Evolutionary conservation across 768 basidiomycete species (phyloP).

Genomic region (Termitomyces sp.): DNA sequence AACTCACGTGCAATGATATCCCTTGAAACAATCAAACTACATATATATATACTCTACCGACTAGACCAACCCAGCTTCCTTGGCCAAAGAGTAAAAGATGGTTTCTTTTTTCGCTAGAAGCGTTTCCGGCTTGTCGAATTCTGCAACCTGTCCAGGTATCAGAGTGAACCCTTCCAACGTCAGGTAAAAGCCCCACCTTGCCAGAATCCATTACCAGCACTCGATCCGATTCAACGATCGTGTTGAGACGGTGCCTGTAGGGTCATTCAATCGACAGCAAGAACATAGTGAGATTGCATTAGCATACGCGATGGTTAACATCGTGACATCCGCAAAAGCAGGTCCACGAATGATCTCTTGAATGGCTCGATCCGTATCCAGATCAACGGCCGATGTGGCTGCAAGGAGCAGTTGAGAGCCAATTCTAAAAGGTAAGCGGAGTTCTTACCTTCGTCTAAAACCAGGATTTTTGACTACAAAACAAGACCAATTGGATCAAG

Average conservation of each 20-base stretch:
- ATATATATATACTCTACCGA: background rate
- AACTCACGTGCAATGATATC: background rate
- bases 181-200: conserved; percentile 31
- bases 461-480: conserved; percentile 71
- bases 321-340: conserved; percentile 72
- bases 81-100: conserved; percentile 57
- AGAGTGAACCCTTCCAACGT: background rate
- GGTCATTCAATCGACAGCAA: background rate
- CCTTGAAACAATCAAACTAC: background rate
- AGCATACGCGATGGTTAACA: conserved; percentile 80
- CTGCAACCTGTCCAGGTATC: conserved; percentile 44
- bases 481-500: background rate
- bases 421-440: background rate
- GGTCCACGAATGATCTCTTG: conserved; percentile 83
- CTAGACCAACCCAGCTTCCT: conserved; percentile 50
- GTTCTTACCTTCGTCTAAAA: conserved; percentile 82
- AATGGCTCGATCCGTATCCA: conserved; percentile 85
- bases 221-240: conserved; percentile 75
- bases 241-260: conserved; percentile 70
- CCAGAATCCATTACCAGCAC: conserved; percentile 82
- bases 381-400: conserved; percentile 88
- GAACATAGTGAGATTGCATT: background rate
- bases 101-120: conserved; percentile 55
- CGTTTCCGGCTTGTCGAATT: conserved; percentile 66
- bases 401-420: background rate